These are phyloP conservation scores for Penicillium palitans DNA, from an alignment of 2,329 filamentous ascomycete species.

Conservation along the genomic window DNA sequence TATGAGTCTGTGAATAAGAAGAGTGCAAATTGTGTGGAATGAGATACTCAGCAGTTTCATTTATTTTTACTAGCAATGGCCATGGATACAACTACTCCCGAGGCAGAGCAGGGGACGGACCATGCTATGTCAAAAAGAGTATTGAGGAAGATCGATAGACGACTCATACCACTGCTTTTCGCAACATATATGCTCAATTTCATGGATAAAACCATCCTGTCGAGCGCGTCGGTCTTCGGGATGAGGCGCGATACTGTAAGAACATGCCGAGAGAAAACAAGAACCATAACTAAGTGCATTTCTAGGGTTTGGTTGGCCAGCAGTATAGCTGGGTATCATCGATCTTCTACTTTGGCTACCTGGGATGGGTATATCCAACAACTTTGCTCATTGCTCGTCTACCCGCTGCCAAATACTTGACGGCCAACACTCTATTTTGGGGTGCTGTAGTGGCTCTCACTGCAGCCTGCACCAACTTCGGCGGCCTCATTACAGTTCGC, in stretches of 20 bases:
- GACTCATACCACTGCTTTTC: constrained; percentile 36
- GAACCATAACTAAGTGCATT: not conserved
- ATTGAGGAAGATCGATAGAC: constrained; percentile 45
- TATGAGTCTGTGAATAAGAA: not conserved
- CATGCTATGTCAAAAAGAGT: constrained; percentile 32
- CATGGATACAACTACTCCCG: constrained; percentile 8
- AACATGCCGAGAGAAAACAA: not conserved
- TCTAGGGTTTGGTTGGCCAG: constrained; percentile 19
- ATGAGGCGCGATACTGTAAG: constrained; percentile 48
- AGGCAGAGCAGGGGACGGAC: constrained; percentile 14
- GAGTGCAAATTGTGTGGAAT: not conserved
- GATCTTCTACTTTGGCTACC: constrained; percentile 34
- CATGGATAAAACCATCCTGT: constrained; percentile 61
- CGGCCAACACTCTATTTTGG: constrained; percentile 49
- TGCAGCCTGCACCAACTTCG: constrained; percentile 51
- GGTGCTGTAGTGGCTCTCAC: constrained; percentile 51
- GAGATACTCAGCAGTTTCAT: not conserved
- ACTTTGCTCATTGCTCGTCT: constrained; percentile 28
- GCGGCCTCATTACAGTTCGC: constrained; percentile 52
- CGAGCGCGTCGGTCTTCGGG: constrained; percentile 59
- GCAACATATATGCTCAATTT: constrained; percentile 61
- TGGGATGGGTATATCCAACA: constrained; percentile 32
- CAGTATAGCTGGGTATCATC: constrained; percentile 34
- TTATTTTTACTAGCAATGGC: not conserved
- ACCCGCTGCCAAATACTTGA: constrained; percentile 33